These are phyloP conservation scores for Aureobasidium lini DNA, from an alignment of 2,329 filamentous ascomycete species.

Conservation along the genomic window DNA sequence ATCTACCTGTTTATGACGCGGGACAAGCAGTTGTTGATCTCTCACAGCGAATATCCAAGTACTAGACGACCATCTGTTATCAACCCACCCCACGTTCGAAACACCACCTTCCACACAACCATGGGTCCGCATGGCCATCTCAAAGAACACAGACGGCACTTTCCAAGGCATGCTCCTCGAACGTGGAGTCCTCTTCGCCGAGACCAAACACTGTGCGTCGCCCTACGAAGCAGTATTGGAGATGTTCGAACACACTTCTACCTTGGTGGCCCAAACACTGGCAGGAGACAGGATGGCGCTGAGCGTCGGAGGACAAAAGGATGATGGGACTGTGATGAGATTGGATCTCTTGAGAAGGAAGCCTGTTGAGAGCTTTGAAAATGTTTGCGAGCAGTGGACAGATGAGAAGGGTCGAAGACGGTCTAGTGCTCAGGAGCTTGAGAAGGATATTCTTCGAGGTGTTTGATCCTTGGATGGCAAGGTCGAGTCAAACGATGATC, in stretches of 20 bases:
- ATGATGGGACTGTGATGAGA: background rate
- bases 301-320: background rate
- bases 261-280: background rate
- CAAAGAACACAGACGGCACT: background rate
- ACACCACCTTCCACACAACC: background rate
- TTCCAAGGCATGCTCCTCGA: conserved; percentile 5
- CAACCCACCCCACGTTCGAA: background rate
- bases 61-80: background rate
- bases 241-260: background rate
- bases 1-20: background rate
- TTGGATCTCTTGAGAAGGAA: background rate
- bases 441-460: background rate
- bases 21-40: background rate
- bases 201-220: background rate
- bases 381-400: background rate
- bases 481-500: too few relatives aligned
- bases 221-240: background rate
- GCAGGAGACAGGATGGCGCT: background rate
- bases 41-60: background rate
- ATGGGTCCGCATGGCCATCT: conserved; percentile 1
- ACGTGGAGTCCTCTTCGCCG: background rate
- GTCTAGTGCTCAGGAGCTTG: background rate
- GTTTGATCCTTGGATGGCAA: background rate
- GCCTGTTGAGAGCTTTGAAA: background rate
- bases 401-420: background rate